These are phyloP conservation scores for Fusarium compactum DNA, from an alignment of 2,329 filamentous ascomycete genomes.

Conservation along the genomic window DNA sequence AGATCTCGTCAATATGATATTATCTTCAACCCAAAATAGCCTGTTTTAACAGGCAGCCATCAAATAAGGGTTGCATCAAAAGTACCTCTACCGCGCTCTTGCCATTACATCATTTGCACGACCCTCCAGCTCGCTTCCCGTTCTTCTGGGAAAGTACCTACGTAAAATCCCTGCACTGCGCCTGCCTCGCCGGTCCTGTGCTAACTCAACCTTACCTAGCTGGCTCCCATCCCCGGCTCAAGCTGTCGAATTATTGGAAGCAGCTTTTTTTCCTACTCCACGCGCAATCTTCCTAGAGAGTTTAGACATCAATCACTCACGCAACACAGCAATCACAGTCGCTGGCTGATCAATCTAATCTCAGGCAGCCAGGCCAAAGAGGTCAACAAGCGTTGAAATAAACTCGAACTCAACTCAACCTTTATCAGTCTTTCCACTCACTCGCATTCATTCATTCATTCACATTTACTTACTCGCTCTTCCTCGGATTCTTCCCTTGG, in stretches of 20 bases:
- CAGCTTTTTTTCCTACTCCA: slow-evolving; percentile 36
- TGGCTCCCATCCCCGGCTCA: slow-evolving; percentile 14
- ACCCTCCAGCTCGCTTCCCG: slow-evolving; percentile 37
- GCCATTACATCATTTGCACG: slow-evolving; percentile 48
- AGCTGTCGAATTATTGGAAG: slow-evolving; percentile 35
- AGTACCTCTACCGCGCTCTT: slow-evolving; percentile 20
- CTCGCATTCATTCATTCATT: background rate
- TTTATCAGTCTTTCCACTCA: background rate
- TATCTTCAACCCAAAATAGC: background rate
- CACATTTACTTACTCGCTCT: background rate
- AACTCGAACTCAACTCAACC: background rate
- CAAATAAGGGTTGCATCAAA: slow-evolving; percentile 2
- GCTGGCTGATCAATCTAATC: slow-evolving; percentile 38
- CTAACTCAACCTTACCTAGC: slow-evolving; percentile 21
- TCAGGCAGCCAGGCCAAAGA: slow-evolving; percentile 9
- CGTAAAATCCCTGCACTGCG: slow-evolving; percentile 8
- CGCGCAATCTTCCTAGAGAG: slow-evolving; percentile 19
- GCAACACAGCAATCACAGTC: slow-evolving; percentile 9
- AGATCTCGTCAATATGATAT: background rate
- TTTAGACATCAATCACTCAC: background rate
- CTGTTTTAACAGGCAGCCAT: background rate
- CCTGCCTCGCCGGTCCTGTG: slow-evolving; percentile 27
- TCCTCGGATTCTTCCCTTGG: slow-evolving; percentile 5
- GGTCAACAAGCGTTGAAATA: background rate
- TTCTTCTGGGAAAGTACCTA: slow-evolving; percentile 34